Base-by-base conservation (phyloP, 257 asterid species). In the Misopates orontium region DNA sequence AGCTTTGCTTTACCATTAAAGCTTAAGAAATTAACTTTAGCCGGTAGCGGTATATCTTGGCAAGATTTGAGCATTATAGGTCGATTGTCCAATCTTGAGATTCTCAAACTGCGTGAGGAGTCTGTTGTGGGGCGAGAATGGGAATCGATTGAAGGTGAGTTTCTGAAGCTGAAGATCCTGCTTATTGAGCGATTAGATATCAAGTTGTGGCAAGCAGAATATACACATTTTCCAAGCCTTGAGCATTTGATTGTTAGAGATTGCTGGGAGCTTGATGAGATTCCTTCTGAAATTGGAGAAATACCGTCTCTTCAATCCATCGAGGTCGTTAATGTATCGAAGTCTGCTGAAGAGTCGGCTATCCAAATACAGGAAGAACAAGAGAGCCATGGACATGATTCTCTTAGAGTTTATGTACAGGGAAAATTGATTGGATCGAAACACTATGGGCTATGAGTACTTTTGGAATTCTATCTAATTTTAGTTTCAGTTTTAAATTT, bases 271-370 rank as follows among this genome's bases (percentile, higher is more conserved):
- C 32, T 58, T 11, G 14, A 58, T 18, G 36, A 56, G 47, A 49
- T 67, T 36, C 65, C 72, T 0, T 24, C 18, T n/a, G 56, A 42
- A n/a, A 44, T 67, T 40, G 71, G 56, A 54, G 62, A 53, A 52
- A 53, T 54, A 10, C 16, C 48, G 14, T 22, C 57, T 25, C 42
- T 67, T 6, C 15, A 64, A 55, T 36, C 42, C 1, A 36, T 36
- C 10, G 42, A 36, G 42, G 11, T 36, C 1, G 42, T 36, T 36
- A 36, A 36, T 36, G 6, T 36, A 10, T 5, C 10, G 10, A 9
- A 36, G 11, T 36, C 42, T 36, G 42, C 42, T 36, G 8, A 1
- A 36, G 11, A 36, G 1, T 36, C 42, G 8, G 42, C 10, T 5
- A 3, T 3, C 8, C 42, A 36, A 36, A 36, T 36, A 36, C 42